These are phyloP conservation scores for Penicillium macrosclerotiorum DNA, from an alignment of 495 filamentous ascomycete species.

Conservation along the genomic window DNA sequence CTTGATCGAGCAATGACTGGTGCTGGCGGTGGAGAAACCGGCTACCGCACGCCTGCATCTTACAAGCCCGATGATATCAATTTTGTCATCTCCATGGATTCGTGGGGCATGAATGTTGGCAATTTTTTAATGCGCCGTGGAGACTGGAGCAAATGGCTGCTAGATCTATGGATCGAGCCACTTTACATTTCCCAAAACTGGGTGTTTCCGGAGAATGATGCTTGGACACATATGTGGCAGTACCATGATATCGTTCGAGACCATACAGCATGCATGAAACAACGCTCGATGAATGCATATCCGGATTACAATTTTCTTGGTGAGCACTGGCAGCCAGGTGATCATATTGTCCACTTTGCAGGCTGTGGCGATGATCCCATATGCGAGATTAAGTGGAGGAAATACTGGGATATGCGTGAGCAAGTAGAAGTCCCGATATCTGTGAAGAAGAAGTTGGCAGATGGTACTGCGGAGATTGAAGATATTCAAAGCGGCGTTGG, in stretches of 20 bases:
- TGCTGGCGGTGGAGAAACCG: slow-evolving; percentile 4
- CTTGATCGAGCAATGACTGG: slow-evolving; percentile 2
- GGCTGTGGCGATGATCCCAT: slow-evolving; percentile 3
- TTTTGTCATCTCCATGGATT: slow-evolving; percentile 13
- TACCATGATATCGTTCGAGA: slow-evolving; percentile 8
- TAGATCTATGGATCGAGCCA: slow-evolving; percentile 14
- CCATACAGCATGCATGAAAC: slow-evolving; percentile 7
- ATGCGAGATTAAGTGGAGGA: slow-evolving; percentile 6
- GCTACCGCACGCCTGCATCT: slow-evolving; percentile 5
- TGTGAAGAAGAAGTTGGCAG: neutral
- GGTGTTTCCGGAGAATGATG: slow-evolving; percentile 13
- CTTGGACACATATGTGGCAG: slow-evolving; percentile 15
- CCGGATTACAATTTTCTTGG: slow-evolving; percentile 10
- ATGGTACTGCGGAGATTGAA: slow-evolving; percentile 7
- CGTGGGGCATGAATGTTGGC: slow-evolving; percentile 13
- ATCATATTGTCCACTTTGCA: slow-evolving; percentile 12
- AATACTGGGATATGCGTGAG: slow-evolving; percentile 13
- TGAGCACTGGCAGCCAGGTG: slow-evolving; percentile 7
- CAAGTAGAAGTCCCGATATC: slow-evolving; percentile 5
- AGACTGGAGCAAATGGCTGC: slow-evolving; percentile 13
- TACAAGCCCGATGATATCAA: slow-evolving; percentile 15
- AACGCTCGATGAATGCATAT: slow-evolving; percentile 13
- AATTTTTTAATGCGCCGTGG: slow-evolving; percentile 15
- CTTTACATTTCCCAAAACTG: slow-evolving; percentile 14
- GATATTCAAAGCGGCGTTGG: neutral